Base-by-base conservation (phyloP, 352 stramenopile genomes). In the Pilasporangium apinafurcum region DNA sequence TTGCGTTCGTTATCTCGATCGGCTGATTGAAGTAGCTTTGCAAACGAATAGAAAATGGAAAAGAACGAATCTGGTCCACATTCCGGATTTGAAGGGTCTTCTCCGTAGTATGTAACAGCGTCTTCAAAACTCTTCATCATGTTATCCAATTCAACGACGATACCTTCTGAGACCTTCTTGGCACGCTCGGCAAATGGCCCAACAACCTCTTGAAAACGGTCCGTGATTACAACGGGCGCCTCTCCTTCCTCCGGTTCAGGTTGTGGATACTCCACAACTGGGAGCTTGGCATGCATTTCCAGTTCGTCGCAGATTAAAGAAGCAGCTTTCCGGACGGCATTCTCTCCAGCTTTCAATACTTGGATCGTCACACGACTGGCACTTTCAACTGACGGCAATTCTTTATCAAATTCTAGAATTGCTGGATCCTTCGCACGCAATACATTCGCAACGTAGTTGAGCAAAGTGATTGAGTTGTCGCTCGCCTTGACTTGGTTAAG, bases 1-100 rank as follows among this genome's bases (percentile, higher is more conserved):
- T 88, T 88, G 36, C 80, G 80, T 48, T 92, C 80, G 25, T 92
- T 92, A 46, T 92, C 80, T 14, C 77, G 80, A 45, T 89, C 80
- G 0, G 80, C 80, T 0, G 75, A 75, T 59, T 90, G 77, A 30
- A 92, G 52, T 17, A 90, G 58, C 57, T 92, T 89, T 5, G 75
- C 75, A 48, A 90, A 90, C 42, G 77, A 90, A 36, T 87, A 84
- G 21, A 92, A 89, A 38, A 92, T 86, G 14, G 77, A 89, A 48
- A 92, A 92, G 44, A 92, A 92, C 10, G 70, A 56, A 28, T 92
- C 77, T 0, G 80, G 80, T 2, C 77, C 77, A 33, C 65, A 79
- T 31, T 89, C 77, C 2, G 68, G 64, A n/a, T 64, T 86, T 28
- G 73, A 56, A 0, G 76, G 68, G 43, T 92, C 76, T 64, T 92